These are phyloP conservation scores for Circinella minor DNA, from an alignment of 371 early-diverging fungal genomes.

Conservation along the genomic window DNA sequence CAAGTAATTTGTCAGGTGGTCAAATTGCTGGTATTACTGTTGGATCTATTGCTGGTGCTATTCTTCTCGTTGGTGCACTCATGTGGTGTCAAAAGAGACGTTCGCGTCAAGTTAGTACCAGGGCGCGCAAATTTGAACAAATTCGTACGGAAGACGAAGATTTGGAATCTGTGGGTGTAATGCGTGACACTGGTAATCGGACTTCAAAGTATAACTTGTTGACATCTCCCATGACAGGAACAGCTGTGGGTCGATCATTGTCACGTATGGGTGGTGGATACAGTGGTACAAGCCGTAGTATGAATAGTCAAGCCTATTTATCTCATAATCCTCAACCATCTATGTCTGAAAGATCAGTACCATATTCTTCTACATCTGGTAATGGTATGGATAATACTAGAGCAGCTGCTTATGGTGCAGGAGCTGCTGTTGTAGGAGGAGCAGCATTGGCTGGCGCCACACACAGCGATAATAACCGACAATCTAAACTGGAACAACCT, in stretches of 20 bases:
- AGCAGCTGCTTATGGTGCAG: background rate
- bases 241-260: conserved; percentile 12
- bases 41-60: conserved; percentile 33
- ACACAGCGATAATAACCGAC: background rate
- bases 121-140: conserved; percentile 24
- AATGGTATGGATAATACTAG: background rate
- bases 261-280: conserved; percentile 10
- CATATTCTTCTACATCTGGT: background rate
- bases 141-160: conserved; percentile 17
- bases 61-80: conserved; percentile 15
- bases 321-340: background rate
- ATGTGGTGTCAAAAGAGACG: conserved; percentile 21
- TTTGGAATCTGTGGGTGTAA: background rate
- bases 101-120: conserved; percentile 10
- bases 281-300: background rate
- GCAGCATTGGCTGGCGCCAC: background rate
- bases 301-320: background rate
- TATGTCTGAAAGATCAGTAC: background rate
- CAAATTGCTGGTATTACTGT: conserved; percentile 33
- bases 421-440: background rate
- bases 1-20: conserved; percentile 20
- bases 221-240: conserved; percentile 6
- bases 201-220: conserved; percentile 18
- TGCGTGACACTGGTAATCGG: background rate
- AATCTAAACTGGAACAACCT: conserved; percentile 14